phyloP scores from a whole-genome alignment of 371 early-diverging fungal genomes.

The Zychaea mexicana region DNA sequence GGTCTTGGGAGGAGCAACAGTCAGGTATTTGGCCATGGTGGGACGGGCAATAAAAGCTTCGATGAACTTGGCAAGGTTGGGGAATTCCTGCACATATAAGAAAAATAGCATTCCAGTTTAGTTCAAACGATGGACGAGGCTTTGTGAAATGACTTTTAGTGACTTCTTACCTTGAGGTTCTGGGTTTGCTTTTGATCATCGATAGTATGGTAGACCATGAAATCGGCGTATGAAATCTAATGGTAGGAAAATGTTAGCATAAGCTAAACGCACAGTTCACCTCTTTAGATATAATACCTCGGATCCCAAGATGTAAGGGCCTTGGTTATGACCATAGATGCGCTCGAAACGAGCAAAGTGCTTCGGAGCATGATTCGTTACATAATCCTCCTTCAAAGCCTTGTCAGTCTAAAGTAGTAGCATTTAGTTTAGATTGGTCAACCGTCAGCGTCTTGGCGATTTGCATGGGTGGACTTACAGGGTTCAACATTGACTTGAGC shows the following conservation, averaged over 20 bases:
- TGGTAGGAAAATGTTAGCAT: neutral
- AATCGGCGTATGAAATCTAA: conserved; percentile 20
- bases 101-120: too few species aligned
- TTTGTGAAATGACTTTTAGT: neutral
- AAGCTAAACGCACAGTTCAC: too few species aligned
- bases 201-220: conserved; percentile 14
- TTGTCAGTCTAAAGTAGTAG: neutral
- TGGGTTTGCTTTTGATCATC: conserved; percentile 4
- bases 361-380: neutral
- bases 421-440: too few species aligned
- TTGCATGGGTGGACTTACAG: too few species aligned
- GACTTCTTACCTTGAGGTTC: neutral
- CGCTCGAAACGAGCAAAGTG: conserved; percentile 6
- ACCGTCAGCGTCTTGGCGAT: too few species aligned
- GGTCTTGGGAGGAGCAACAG: neutral
- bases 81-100: conserved; percentile 1
- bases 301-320: conserved; percentile 14
- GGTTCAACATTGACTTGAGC: neutral
- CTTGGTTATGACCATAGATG: conserved; percentile 9
- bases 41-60: conserved; percentile 1
- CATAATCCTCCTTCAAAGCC: neutral
- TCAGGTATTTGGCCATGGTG: neutral
- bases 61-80: conserved; percentile 12
- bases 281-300: conserved; percentile 13
- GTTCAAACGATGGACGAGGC: too few species aligned